Conservation (phyloP, 371 early-diverging fungal species). For the Nosema muscidifuracis region DNA sequence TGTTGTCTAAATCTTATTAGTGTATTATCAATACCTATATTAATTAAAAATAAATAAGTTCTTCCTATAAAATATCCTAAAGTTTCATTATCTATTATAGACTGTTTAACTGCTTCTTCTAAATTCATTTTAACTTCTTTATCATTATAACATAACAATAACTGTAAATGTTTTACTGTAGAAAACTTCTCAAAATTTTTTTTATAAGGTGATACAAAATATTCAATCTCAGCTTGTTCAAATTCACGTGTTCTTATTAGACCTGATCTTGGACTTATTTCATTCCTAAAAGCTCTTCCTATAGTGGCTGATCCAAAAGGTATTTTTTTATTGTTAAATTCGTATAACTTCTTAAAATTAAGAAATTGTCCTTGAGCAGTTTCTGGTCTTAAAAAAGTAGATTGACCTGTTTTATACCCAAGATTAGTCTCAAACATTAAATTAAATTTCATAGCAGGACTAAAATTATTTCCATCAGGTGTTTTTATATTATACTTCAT, state of each 20-base stretch:
- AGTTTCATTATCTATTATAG: constrained; percentile 84
- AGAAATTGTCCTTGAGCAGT: constrained; percentile 99
- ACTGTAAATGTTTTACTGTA: constrained; percentile 70
- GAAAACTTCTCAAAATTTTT: constrained; percentile 84
- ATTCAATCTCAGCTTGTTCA: constrained; percentile 99
- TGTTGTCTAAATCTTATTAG: constrained; percentile 95
- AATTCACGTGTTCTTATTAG: constrained; percentile 94
- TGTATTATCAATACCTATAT: constrained; percentile 80
- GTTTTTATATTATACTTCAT: constrained; percentile 75
- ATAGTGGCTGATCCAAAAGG: constrained; percentile 97
- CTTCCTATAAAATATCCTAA: constrained; percentile 95
- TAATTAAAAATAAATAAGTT: constrained; percentile 78
- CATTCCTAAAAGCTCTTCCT: constrained; percentile 97
- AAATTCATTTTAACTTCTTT: constrained; percentile 67
- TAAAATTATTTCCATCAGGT: constrained; percentile 66
- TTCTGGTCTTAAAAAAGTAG: constrained; percentile 88
- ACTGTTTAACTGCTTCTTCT: constrained; percentile 80
- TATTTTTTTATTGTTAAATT: constrained; percentile 91
- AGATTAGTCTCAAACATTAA: constrained; percentile 95
- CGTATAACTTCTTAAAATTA: constrained; percentile 88
- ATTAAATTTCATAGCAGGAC: constrained; percentile 87
- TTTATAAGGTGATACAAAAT: constrained; percentile 85
- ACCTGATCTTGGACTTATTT: constrained; percentile 93
- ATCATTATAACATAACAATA: constrained; percentile 69
- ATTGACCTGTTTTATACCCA: constrained; percentile 81